phyloP scores from a whole-genome alignment of 208 protist genomes.

The Herpetomonas muscarum region DNA sequence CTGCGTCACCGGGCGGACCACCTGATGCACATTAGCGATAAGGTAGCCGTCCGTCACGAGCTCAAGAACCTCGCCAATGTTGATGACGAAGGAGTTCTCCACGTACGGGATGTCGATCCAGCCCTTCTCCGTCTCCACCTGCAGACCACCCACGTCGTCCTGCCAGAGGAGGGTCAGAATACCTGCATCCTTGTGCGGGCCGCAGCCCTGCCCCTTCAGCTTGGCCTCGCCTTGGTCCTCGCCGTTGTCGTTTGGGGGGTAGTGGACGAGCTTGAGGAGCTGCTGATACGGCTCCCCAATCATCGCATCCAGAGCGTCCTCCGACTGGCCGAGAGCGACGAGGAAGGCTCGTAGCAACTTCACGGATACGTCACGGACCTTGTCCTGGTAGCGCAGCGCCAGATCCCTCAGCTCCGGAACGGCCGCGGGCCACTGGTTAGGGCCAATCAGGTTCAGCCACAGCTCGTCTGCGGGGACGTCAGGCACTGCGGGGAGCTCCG shows the following conservation, averaged over 20 bases:
- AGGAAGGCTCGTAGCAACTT: conserved; percentile 9
- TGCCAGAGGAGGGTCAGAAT: conserved; percentile 15
- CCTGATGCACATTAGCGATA: conserved; percentile 10
- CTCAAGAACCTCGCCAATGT: conserved; percentile 14
- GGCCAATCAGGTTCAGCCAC: conserved; percentile 10
- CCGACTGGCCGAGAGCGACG: conserved; percentile 4
- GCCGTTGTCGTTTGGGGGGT: conserved; percentile 6
- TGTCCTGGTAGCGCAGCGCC: conserved; percentile 1
- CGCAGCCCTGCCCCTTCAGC: conserved; percentile 10
- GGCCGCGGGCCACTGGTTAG: conserved; percentile 10
- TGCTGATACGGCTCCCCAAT: background rate
- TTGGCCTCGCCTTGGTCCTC: conserved; percentile 3
- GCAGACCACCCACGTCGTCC: conserved; percentile 10
- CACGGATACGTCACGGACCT: background rate
- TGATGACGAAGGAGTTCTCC: conserved; percentile 7
- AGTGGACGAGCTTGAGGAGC: conserved; percentile 13
- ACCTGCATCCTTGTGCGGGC: conserved; percentile 8
- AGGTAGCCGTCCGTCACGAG: conserved; percentile 11
- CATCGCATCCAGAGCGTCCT: background rate
- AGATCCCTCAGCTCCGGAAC: conserved; percentile 3
- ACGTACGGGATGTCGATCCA: conserved; percentile 12
- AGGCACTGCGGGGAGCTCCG: background rate
- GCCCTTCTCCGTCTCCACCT: conserved; percentile 12
- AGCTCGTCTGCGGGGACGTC: background rate
- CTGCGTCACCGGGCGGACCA: conserved; percentile 5